Evolutionary conservation across 768 basidiomycete species (phyloP), one percentile per base, ranked within the genome.

Genomic region (Suillus subaureus): DNA sequence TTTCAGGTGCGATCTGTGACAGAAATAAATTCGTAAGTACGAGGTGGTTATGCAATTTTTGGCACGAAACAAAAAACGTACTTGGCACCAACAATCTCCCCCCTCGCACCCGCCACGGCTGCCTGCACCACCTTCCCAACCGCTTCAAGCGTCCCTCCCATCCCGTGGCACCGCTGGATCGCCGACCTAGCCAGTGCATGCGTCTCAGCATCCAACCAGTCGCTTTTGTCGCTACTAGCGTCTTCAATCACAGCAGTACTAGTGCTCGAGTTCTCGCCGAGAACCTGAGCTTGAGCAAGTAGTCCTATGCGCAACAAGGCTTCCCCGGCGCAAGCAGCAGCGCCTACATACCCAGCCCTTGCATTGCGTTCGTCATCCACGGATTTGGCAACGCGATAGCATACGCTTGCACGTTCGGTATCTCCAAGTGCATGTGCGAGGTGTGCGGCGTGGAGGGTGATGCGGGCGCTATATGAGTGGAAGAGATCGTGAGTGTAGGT

Each of bases 11-110:
- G 70, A 71, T 76, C 74, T 18, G 73, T 63, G 15, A 61, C 66
- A 13, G 66, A 69, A 1, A 72, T 40, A 2, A 39, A 2, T 74
- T 69, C 11, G 70, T 66, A n/a, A 72, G 71, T 11, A 72, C 65
- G 21, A 70, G 66, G 15, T 6, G 6, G 12, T 65, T 66, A 1
- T 67, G 66, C 31, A 70, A 8, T 62, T 23, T 26, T 39, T 39
- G 52, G 28, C 64, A 66, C 49, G 64, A 64, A 39, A 72, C 47
- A 51, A 66, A 67, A 52, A 16, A 78, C 86, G 40, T 69, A 90
- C 90, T 92, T 92, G 57, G 87, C 81, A 64, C 79, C 82, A 11
- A 89, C 64, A 35, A 88, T 86, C 75, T 90, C 90, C 35, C 78
- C 75, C 2, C 57, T 58, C 16, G 57, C 37, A 21, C 57, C 37